phyloP scores from a whole-genome alignment of 2,329 filamentous ascomycete species.

The Phialophora verrucosa region DNA sequence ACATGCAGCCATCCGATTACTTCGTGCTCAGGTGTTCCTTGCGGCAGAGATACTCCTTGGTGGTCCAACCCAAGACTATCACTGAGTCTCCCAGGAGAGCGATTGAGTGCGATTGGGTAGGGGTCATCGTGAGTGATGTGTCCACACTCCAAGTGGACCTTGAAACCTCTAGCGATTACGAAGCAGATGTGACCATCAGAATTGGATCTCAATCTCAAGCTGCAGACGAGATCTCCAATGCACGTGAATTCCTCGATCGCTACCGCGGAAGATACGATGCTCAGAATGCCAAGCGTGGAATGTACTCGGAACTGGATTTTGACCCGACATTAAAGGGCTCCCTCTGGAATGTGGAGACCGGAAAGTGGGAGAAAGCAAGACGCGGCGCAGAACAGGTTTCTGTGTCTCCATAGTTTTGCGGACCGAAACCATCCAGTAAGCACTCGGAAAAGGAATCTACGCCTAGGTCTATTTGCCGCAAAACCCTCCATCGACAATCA shows the following conservation, averaged over 20 bases:
- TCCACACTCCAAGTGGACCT: not conserved
- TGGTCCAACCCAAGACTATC: not conserved
- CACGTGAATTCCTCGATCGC: not conserved
- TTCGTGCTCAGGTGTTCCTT: not conserved
- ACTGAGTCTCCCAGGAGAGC: not conserved
- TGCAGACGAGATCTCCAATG: no score
- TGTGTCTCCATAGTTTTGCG: not conserved
- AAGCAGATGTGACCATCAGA: no score
- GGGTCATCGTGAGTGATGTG: not conserved
- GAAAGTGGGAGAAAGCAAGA: slow-evolving; percentile 2
- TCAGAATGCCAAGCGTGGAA: not conserved
- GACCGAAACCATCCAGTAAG: not conserved
- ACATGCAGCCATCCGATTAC: not conserved
- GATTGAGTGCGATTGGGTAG: slow-evolving; percentile 1
- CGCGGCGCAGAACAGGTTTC: not conserved
- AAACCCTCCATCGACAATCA: slow-evolving; percentile 30
- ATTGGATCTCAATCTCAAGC: no score
- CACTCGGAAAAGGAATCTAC: not conserved
- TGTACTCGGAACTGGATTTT: not conserved
- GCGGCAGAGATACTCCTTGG: not conserved
- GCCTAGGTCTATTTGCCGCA: slow-evolving; percentile 30
- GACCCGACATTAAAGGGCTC: not conserved
- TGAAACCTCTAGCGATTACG: not conserved
- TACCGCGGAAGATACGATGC: not conserved
- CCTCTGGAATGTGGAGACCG: not conserved